A percentile compares a stretch with the other conserved stretches of the same genome.
phyloP scores from a whole-genome alignment of 768 basidiomycete genomes.

The Phylloporus sp. region DNA sequence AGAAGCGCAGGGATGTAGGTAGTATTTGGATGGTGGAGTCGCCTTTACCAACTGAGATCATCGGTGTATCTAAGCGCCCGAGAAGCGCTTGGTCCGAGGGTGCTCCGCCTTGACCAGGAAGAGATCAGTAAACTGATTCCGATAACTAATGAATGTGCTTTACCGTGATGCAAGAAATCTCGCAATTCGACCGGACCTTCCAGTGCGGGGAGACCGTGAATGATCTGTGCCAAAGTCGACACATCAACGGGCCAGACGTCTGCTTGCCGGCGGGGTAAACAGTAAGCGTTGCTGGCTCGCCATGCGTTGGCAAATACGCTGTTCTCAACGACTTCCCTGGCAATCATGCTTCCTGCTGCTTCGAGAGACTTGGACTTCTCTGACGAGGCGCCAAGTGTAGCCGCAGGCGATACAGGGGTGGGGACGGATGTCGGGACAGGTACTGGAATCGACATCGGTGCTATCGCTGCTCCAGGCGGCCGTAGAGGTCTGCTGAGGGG shows the following conservation, averaged over 20 bases:
- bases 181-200: conserved; percentile 40
- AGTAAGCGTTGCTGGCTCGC: conserved; percentile 37
- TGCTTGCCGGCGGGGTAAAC: conserved; percentile 12
- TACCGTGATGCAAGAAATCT: conserved; percentile 41
- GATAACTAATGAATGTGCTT: conserved; percentile 5
- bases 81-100: conserved; percentile 15
- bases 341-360: conserved; percentile 56
- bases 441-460: conserved; percentile 39
- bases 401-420: conserved; percentile 82
- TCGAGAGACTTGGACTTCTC: conserved; percentile 68
- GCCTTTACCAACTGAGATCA: conserved; percentile 62
- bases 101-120: background rate
- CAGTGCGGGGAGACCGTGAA: conserved; percentile 31
- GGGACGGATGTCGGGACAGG: conserved; percentile 54
- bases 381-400: conserved; percentile 54
- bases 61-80: conserved; percentile 44
- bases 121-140: background rate
- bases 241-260: conserved; percentile 61
- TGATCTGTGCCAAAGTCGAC: conserved; percentile 37
- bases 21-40: conserved; percentile 64
- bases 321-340: conserved; percentile 72
- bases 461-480: conserved; percentile 50
- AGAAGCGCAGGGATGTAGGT: conserved; percentile 71
- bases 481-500: conserved; percentile 56
- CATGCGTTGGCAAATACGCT: conserved; percentile 63